phyloP scores from a whole-genome alignment of 208 protist species.

The Herpetomonas muscarum region DNA sequence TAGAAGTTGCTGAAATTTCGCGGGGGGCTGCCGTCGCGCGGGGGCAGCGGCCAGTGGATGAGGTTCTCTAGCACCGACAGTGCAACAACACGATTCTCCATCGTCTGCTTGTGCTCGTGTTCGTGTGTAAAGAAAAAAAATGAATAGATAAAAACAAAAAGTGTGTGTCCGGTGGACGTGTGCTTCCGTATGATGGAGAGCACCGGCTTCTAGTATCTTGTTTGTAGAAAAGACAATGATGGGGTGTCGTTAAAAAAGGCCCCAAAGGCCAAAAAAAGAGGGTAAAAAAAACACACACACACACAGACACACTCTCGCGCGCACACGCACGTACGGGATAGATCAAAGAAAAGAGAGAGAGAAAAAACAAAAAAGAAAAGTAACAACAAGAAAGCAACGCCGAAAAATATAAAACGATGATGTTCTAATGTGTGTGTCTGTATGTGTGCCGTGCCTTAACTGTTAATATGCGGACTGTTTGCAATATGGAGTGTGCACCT shows the following conservation, averaged over 20 bases:
- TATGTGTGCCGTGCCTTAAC: no score
- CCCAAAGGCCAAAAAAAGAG: not conserved
- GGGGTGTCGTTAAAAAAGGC: not conserved
- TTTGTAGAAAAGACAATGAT: not conserved
- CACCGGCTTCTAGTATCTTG: not conserved
- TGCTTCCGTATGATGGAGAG: not conserved
- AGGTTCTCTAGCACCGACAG: conserved; percentile 76
- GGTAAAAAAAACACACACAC: not conserved
- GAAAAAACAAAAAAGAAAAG: conserved; percentile 3
- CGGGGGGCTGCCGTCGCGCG: conserved; percentile 11
- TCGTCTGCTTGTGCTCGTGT: conserved; percentile 11
- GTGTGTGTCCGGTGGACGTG: no score
- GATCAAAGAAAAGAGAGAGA: conserved; percentile 3
- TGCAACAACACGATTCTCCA: conserved; percentile 62
- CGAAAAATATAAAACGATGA: conserved; percentile 7
- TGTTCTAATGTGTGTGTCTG: no score
- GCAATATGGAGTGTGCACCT: no score
- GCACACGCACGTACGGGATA: not conserved
- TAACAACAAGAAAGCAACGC: not conserved
- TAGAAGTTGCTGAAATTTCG: conserved; percentile 3
- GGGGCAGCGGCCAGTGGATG: conserved; percentile 58
- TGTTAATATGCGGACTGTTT: no score
- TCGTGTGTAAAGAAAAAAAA: not conserved
- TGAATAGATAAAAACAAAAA: not conserved
- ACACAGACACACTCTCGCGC: not conserved